Evolutionary conservation across 2,329 filamentous ascomycete species (phyloP).

Genomic region (Aulographum hederae): DNA sequence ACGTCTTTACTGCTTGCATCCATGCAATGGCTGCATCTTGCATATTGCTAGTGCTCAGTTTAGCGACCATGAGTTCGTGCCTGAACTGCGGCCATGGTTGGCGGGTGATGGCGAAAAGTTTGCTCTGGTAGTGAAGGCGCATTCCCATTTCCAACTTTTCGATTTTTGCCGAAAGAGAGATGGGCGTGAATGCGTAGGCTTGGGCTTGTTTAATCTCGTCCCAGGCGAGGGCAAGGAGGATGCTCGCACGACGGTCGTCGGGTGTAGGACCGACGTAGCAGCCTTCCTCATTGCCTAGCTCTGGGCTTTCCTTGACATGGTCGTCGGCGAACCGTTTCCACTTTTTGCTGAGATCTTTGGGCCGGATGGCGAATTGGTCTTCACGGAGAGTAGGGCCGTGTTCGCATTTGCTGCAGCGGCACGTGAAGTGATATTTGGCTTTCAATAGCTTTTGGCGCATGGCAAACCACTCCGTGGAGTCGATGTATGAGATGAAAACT

Average conservation of each 20-base stretch:
- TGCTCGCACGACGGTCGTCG: conserved; percentile 7
- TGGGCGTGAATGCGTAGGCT: conserved; percentile 7
- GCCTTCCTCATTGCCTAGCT: conserved; percentile 8
- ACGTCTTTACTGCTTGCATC: conserved; percentile 30
- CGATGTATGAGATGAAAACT: conserved; percentile 43
- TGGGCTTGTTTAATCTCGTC: too few relatives aligned
- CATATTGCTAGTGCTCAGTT: conserved; percentile 21
- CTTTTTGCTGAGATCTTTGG: conserved; percentile 11
- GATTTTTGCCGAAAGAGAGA: conserved; percentile 6
- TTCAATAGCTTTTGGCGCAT: conserved; percentile 34
- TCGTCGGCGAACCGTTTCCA: conserved; percentile 10
- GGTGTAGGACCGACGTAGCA: conserved; percentile 10
- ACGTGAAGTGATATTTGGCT: conserved; percentile 39
- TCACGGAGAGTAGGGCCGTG: conserved; percentile 16
- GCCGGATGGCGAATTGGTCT: conserved; percentile 18
- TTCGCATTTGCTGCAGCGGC: conserved; percentile 33
- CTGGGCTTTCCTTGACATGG: conserved; percentile 7
- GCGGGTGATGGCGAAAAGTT: conserved; percentile 27
- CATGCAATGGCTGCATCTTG: conserved; percentile 25
- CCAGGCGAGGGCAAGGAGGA: conserved; percentile 4
- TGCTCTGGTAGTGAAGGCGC: conserved; percentile 18
- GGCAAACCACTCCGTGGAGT: conserved; percentile 31
- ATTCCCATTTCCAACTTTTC: conserved; percentile 21
- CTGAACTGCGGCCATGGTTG: conserved; percentile 37
- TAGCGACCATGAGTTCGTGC: conserved; percentile 31